Evolutionary conservation across 129 eudicot species (phyloP).

Genomic region (Dittrichia graveolens): DNA sequence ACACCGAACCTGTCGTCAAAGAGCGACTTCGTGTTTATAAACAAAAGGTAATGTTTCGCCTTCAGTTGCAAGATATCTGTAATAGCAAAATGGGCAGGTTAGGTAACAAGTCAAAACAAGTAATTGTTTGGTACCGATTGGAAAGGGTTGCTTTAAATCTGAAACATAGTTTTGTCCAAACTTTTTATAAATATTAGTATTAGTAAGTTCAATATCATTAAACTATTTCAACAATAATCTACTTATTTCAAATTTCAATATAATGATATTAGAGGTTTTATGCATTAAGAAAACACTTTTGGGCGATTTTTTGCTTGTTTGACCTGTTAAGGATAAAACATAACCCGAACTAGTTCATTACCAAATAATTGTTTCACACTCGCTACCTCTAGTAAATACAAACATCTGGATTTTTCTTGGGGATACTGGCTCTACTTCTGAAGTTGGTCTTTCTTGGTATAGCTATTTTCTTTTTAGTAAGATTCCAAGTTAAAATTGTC

Average conservation of each 20-base stretch:
- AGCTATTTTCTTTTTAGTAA: too few species aligned
- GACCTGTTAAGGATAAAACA: too few species aligned
- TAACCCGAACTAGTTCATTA: too few species aligned
- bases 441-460: too few species aligned
- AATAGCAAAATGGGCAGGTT: background rate
- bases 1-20: constrained; percentile 53
- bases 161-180: background rate
- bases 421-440: too few species aligned
- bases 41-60: constrained; percentile 58
- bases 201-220: background rate
- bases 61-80: background rate
- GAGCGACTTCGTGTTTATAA: constrained; percentile 69
- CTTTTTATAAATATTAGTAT: background rate
- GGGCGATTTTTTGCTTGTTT: too few species aligned
- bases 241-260: too few species aligned
- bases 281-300: background rate
- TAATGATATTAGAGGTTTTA: background rate
- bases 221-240: background rate
- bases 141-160: background rate
- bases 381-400: too few species aligned
- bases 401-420: too few species aligned
- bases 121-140: too few species aligned
- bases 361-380: too few species aligned
- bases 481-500: too few species aligned
- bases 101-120: background rate